Base-by-base conservation (phyloP, 2,329 filamentous ascomycete genomes). In the Stagonosporopsis rhizophila region DNA sequence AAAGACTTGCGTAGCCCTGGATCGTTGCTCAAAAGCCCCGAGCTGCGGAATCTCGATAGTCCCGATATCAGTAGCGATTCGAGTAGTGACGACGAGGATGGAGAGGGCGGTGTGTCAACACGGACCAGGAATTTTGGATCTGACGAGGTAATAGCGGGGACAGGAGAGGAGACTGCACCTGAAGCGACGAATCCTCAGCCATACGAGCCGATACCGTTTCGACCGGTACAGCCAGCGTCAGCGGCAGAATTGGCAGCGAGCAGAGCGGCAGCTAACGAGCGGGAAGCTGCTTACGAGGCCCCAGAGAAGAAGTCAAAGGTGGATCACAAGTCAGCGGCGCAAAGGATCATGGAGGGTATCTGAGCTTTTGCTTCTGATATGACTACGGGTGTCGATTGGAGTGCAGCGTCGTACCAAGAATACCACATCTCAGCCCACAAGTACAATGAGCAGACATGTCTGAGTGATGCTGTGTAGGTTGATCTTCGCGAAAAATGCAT, bases 11-110 rank as follows among this genome's bases (percentile, higher is more conserved):
- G 66, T 25, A 73, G 71, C 50, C 69, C 72, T 3, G 72, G 70
- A 0, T 65, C 71, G 4, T 63, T 78, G 35, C 75, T 78, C 72
- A 78, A 77, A 66, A 77, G 75, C 44, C 76, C 76, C 0, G 68
- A 76, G 27, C 59, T 76, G 7, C 69, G 70, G 25, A 73, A 77
- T 19, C 59, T 77, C n/a, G 75, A 77, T 25, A 78, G 75, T 39
- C 75, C 75, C 1, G 70, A 73, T 11, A 64, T 74, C 14, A 76
- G 72, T 44, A 72, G 74, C 34, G 63, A 63, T 6, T 70, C 68
- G 45, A 76, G 71, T 46, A 75, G 73, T 32, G 69, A 69, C 8
- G 69, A 71, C 11, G 60, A 69, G 34, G 52, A 51, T 7, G 41
- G 47, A 6, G 50, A 49, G 35, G 50, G 56, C 9, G 56, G 45